Conservation (phyloP, 2,329 filamentous ascomycete genomes). For the Talaromyces pinophilus region DNA sequence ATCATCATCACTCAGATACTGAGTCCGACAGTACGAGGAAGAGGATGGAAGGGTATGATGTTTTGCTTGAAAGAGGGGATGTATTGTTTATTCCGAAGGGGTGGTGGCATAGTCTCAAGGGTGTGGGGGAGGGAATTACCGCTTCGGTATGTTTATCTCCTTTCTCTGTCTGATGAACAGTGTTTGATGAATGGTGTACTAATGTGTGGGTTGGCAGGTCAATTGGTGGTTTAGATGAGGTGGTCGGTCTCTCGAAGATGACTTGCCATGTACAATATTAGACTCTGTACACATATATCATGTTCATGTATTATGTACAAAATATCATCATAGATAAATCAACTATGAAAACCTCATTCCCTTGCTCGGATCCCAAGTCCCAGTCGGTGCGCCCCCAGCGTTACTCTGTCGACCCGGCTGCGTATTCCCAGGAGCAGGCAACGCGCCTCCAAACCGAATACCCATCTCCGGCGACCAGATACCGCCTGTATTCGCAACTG, state of each 20-base stretch:
- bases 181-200: conserved; percentile 9
- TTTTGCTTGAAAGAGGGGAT: conserved; percentile 64
- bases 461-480: conserved; percentile 81
- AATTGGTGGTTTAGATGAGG: conserved; percentile 72
- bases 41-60: conserved; percentile 48
- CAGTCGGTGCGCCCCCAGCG: conserved; percentile 1
- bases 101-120: conserved; percentile 85
- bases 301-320: conserved; percentile 4
- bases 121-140: conserved; percentile 59
- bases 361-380: conserved; percentile 22
- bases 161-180: conserved; percentile 18
- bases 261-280: not conserved
- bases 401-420: conserved; percentile 15
- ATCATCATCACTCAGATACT: not conserved
- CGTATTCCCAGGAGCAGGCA: conserved; percentile 20
- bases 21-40: not conserved
- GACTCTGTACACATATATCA: not conserved
- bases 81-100: conserved; percentile 76
- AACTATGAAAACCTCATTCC: conserved; percentile 22
- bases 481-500: conserved; percentile 52
- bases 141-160: conserved; percentile 53
- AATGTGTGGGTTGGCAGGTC: conserved; percentile 46
- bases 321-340: not conserved
- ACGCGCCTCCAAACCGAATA: conserved; percentile 66
- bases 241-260: not conserved